Conservation (phyloP, 1,139 yeast genomes). For the Pichia sp. region DNA sequence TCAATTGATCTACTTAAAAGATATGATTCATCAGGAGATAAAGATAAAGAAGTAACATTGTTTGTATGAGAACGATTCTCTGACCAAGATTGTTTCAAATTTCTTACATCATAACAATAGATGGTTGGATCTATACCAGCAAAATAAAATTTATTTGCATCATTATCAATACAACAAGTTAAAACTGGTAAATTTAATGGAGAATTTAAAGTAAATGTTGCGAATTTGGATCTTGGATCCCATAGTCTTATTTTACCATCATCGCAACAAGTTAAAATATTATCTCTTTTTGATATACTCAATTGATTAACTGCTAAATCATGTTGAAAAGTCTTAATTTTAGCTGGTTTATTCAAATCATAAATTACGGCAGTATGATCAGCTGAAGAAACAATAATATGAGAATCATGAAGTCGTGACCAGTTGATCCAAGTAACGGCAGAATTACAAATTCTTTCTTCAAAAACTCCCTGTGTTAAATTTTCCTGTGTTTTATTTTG, state of each 20-base stretch:
- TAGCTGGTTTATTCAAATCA: slow-evolving; percentile 51
- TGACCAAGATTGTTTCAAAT: slow-evolving; percentile 39
- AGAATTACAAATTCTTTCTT: slow-evolving; percentile 28
- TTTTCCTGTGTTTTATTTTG: neutral
- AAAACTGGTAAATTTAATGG: slow-evolving; percentile 44
- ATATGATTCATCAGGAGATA: slow-evolving; percentile 45
- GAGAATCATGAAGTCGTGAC: slow-evolving; percentile 34
- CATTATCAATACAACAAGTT: slow-evolving; percentile 36
- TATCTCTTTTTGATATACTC: slow-evolving; percentile 24
- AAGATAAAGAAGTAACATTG: slow-evolving; percentile 46
- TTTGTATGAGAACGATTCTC: slow-evolving; percentile 37
- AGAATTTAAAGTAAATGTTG: slow-evolving; percentile 26
- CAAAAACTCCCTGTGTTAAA: slow-evolving; percentile 4
- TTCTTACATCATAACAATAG: slow-evolving; percentile 49
- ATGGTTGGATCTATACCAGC: slow-evolving; percentile 67
- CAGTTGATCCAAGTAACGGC: slow-evolving; percentile 48
- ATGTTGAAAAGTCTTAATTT: slow-evolving; percentile 50
- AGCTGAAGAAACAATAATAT: slow-evolving; percentile 42
- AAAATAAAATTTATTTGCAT: slow-evolving; percentile 42
- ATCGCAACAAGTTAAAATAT: slow-evolving; percentile 45
- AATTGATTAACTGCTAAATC: slow-evolving; percentile 53
- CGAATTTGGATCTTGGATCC: slow-evolving; percentile 54
- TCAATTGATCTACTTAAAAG: slow-evolving; percentile 53
- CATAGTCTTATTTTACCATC: slow-evolving; percentile 56
- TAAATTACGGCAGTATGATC: slow-evolving; percentile 48